Percentiles rank a stretch among this genome's conserved stretches.
These are phyloP conservation scores for Saccharomyces kudriavzevii DNA, from an alignment of 805 yeast genomes.

Conservation along the genomic window DNA sequence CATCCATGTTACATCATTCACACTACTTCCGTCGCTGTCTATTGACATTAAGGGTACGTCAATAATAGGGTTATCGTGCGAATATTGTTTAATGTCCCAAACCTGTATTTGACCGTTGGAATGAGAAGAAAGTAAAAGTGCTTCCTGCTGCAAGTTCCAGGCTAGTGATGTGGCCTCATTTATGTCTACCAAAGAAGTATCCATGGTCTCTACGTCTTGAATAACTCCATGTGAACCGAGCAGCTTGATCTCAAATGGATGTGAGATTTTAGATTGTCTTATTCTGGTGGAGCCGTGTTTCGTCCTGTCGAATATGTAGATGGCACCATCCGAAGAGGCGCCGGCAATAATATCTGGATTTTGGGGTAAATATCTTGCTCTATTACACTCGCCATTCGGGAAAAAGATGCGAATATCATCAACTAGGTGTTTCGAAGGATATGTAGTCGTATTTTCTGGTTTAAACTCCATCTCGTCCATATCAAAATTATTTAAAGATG, in stretches of 20 bases:
- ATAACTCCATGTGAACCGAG: background rate
- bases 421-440: conserved; percentile 22
- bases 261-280: conserved; percentile 8
- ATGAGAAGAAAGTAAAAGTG: conserved; percentile 51
- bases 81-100: conserved; percentile 54
- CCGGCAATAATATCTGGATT: conserved; percentile 78
- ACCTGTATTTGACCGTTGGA: conserved; percentile 55
- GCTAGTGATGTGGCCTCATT: conserved; percentile 62
- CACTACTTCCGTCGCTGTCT: conserved; percentile 37
- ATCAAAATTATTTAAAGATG: conserved; percentile 31
- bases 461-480: conserved; percentile 33
- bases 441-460: conserved; percentile 25
- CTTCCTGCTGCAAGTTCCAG: conserved; percentile 66
- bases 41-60: conserved; percentile 15
- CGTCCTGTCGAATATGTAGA: conserved; percentile 71
- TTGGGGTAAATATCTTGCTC: conserved; percentile 69
- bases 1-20: conserved; percentile 69
- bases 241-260: conserved; percentile 16
- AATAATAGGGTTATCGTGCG: conserved; percentile 20
- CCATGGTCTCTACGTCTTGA: conserved; percentile 16
- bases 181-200: conserved; percentile 13
- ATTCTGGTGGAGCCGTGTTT: conserved; percentile 51
- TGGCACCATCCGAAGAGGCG: conserved; percentile 55
- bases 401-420: conserved; percentile 24
- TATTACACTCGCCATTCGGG: conserved; percentile 54